These are phyloP conservation scores for Aureobasidium lini DNA, from an alignment of 2,329 filamentous ascomycete genomes.

Conservation along the genomic window DNA sequence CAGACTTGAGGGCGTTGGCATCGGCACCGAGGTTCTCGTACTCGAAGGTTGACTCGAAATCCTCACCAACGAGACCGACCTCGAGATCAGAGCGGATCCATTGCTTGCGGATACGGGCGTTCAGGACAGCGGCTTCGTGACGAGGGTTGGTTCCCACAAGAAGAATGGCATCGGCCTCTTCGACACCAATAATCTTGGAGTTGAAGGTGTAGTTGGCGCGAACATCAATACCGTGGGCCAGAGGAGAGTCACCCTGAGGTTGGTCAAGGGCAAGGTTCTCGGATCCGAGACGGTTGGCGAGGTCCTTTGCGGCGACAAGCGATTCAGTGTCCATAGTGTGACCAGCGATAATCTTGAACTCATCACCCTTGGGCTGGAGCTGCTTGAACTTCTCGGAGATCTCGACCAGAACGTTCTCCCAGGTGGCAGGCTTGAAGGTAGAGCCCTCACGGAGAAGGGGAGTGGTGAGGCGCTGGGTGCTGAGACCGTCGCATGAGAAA, in stretches of 20 bases:
- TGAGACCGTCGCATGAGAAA: slow-evolving; percentile 92
- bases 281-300: slow-evolving; percentile 92
- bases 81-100: slow-evolving; percentile 94
- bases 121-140: slow-evolving; percentile 89
- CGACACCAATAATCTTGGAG: slow-evolving; percentile 86
- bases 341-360: slow-evolving; percentile 92
- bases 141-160: slow-evolving; percentile 92
- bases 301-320: slow-evolving; percentile 91
- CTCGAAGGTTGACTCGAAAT: slow-evolving; percentile 90
- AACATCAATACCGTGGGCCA: slow-evolving; percentile 88
- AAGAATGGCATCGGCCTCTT: slow-evolving; percentile 86
- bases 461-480: slow-evolving; percentile 90
- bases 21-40: slow-evolving; percentile 84
- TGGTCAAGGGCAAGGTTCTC: slow-evolving; percentile 94
- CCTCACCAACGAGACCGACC: slow-evolving; percentile 82
- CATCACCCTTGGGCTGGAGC: slow-evolving; percentile 76
- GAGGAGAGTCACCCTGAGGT: slow-evolving; percentile 70
- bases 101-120: slow-evolving; percentile 95
- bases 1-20: slow-evolving; percentile 72
- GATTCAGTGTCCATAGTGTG: slow-evolving; percentile 88
- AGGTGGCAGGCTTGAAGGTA: slow-evolving; percentile 85
- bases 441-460: slow-evolving; percentile 82
- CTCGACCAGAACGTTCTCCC: slow-evolving; percentile 91
- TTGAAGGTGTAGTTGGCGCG: slow-evolving; percentile 96
- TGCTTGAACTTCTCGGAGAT: slow-evolving; percentile 73